Conservation (phyloP, 2,329 filamentous ascomycete species). For the Colletotrichum sp. region DNA sequence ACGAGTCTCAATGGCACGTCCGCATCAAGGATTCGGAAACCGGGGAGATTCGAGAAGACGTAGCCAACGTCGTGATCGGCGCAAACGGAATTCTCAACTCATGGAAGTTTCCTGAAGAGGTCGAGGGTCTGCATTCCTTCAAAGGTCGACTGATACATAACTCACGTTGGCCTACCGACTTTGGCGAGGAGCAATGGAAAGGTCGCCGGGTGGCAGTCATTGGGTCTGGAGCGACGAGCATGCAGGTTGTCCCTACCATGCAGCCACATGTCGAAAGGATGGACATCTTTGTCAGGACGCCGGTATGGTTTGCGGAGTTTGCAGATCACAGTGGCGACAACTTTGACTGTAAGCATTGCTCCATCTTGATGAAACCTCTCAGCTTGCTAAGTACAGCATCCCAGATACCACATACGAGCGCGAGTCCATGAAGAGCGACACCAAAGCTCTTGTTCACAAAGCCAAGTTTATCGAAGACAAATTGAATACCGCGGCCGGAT, state of each 20-base stretch:
- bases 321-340: neutral
- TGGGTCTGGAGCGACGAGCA: neutral
- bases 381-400: fast-evolving
- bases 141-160: neutral
- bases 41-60: neutral
- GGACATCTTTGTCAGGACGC: neutral
- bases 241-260: neutral
- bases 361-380: neutral
- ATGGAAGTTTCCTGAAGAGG: neutral
- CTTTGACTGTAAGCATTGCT: neutral
- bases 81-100: neutral
- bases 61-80: neutral
- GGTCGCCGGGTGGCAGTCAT: neutral
- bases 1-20: neutral
- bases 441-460: neutral
- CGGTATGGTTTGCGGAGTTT: neutral
- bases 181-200: neutral
- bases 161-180: neutral
- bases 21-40: neutral
- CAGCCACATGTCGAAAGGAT: neutral
- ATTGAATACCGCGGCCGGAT: neutral
- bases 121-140: neutral
- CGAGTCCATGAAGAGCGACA: neutral
- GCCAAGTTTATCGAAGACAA: neutral
- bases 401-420: neutral